These are phyloP conservation scores for Xylaria sp. DNA, from an alignment of 2,329 filamentous ascomycete species.

Conservation along the genomic window DNA sequence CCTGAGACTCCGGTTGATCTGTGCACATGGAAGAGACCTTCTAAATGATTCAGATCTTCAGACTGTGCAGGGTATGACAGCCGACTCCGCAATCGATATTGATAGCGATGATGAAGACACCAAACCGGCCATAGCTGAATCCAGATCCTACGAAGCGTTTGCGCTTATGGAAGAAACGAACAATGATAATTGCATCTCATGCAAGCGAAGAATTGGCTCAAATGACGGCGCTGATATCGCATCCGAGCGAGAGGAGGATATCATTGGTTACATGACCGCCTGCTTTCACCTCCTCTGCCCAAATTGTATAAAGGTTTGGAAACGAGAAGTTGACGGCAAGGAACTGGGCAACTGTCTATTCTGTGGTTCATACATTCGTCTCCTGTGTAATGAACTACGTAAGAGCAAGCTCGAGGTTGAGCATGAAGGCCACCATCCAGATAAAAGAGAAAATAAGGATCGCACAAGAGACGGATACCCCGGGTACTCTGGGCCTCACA, in stretches of 20 bases:
- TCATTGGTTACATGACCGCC: constrained; percentile 82
- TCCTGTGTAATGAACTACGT: constrained; percentile 75
- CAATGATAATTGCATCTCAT: constrained; percentile 77
- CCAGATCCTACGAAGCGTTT: constrained; percentile 87
- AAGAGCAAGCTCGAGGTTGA: constrained; percentile 68
- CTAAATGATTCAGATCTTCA: constrained; percentile 85
- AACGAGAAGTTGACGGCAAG: constrained; percentile 62
- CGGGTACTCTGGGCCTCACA: constrained; percentile 86
- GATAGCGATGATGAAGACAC: constrained; percentile 78
- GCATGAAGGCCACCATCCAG: constrained; percentile 64
- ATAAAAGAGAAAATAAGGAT: constrained; percentile 47
- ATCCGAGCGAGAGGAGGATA: constrained; percentile 69
- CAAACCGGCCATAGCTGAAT: constrained; percentile 69
- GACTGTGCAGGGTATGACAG: constrained; percentile 82
- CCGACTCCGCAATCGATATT: constrained; percentile 87
- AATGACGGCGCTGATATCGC: constrained; percentile 66
- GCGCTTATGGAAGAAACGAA: constrained; percentile 85
- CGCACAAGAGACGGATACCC: constrained; percentile 67
- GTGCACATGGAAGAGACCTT: constrained; percentile 92
- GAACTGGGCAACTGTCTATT: constrained; percentile 70
- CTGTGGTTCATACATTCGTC: constrained; percentile 73
- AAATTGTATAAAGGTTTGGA: constrained; percentile 73
- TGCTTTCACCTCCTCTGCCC: constrained; percentile 90
- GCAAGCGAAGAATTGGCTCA: constrained; percentile 71
- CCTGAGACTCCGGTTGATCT: constrained; percentile 86